phyloP scores from a whole-genome alignment of 192 early-diverging fungal species.

The Paraglomus occultum region DNA sequence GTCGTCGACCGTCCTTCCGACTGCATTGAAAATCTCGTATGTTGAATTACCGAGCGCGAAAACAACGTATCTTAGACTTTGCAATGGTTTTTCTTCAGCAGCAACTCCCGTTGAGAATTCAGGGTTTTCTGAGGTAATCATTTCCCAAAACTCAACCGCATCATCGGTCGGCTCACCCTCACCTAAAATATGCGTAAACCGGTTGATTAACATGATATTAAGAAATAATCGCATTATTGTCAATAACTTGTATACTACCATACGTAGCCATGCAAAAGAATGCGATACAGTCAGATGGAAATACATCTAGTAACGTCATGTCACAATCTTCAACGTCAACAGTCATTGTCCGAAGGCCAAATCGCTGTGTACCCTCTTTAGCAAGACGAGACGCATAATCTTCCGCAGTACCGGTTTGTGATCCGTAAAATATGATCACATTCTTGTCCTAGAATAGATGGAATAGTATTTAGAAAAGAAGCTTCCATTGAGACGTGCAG shows the following conservation, averaged over 20 bases:
- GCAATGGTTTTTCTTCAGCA: slow-evolving; percentile 56
- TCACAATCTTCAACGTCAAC: slow-evolving; percentile 93
- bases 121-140: slow-evolving; percentile 72
- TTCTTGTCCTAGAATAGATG: slow-evolving; percentile 56
- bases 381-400: slow-evolving; percentile 91
- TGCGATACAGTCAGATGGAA: slow-evolving; percentile 67
- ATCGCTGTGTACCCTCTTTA: slow-evolving; percentile 77
- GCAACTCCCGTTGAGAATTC: slow-evolving; percentile 62
- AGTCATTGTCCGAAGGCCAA: slow-evolving; percentile 71
- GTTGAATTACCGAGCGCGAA: slow-evolving; percentile 91
- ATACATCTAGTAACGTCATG: slow-evolving; percentile 72
- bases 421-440: slow-evolving; percentile 91
- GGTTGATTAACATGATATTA: not conserved
- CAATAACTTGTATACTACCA: slow-evolving; percentile 42
- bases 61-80: slow-evolving; percentile 60
- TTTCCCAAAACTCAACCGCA: slow-evolving; percentile 89
- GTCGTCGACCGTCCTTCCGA: slow-evolving; percentile 67
- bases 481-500: not conserved
- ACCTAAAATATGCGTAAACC: slow-evolving; percentile 14
- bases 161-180: slow-evolving; percentile 99
- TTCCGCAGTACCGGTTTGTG: slow-evolving; percentile 99
- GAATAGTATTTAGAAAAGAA: not conserved
- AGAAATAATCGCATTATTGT: not conserved
- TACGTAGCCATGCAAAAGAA: slow-evolving; percentile 97
- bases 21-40: slow-evolving; percentile 89